Evolutionary conservation across 2,329 filamentous ascomycete species (phyloP).

Genomic region (Cordyceps cicadae): DNA sequence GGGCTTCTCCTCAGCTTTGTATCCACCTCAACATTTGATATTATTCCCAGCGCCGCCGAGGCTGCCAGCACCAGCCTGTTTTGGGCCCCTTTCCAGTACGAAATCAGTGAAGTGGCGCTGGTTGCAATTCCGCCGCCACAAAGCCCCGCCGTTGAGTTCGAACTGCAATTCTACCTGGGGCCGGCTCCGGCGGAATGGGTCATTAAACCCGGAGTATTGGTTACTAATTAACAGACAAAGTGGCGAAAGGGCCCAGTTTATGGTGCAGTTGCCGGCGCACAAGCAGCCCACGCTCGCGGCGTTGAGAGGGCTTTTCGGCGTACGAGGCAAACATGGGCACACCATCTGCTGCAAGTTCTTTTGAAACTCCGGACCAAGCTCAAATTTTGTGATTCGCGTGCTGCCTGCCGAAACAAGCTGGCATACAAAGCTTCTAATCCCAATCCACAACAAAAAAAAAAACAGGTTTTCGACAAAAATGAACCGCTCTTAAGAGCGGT

Average conservation of each 20-base stretch:
- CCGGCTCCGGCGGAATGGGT: background rate
- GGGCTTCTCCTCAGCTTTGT: background rate
- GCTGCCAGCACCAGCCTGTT: background rate
- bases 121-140: background rate
- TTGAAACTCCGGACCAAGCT: too few relatives aligned
- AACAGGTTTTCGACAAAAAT: background rate
- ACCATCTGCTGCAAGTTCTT: too few relatives aligned
- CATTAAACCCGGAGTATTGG: background rate
- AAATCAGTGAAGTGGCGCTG: background rate
- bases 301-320: too few relatives aligned
- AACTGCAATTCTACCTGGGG: background rate
- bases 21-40: background rate
- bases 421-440: too few relatives aligned
- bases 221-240: background rate
- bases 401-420: too few relatives aligned
- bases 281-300: background rate
- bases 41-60: background rate
- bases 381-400: too few relatives aligned
- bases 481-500: conserved; percentile 1
- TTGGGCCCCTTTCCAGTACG: background rate
- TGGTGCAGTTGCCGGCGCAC: background rate
- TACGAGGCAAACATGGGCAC: too few relatives aligned
- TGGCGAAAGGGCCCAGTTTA: background rate
- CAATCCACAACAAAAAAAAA: too few relatives aligned
- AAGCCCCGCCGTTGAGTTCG: background rate